Evolutionary conservation across 371 early-diverging fungal genomes (phyloP), one percentile per base, ranked within the genome.

Genomic region (Conidiobolus incongruus): DNA sequence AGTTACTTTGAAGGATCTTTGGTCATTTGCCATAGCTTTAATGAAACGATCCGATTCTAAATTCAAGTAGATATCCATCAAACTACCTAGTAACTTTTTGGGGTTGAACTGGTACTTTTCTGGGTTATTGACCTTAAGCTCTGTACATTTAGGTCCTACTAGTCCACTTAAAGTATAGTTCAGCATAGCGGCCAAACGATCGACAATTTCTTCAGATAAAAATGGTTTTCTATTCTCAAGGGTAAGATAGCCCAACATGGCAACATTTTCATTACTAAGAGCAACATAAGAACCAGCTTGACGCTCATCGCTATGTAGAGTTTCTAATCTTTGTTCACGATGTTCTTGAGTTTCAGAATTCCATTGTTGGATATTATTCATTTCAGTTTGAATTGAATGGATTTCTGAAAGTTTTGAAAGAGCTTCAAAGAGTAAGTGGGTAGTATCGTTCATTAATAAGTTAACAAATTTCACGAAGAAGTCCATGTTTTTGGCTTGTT

Each of bases 121-220:
- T 21, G 81, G 86, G 37, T 83, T 75, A 46, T 69, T 70, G 21
- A 91, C 91, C 52, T 82, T 88, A 21, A 99, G 68, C 33, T 84
- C 87, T 1, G 82, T 77, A 55, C 91, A 91, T 52, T 81, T 82
- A 4, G 92, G 92, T 1, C 98, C 98, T 4, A 87, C 95, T 42
- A 99, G 58, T 20, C 81, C 75, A 2, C 74, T 70, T 20, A 98
- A 63, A 49, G 93, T 94, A 56, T 83, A 92, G 57, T 97, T 84
- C 47, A 98, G 59, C 91, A 96, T 94, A 28, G 92, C 86, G 1
- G 94, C 96, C 43, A 98, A 66, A 11, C 92, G 72, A 45, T 80
- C 81, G 20, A 94, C 85, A 40, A 97, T 81, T 55, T 89, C 83
- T 5, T 77, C 66, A 7, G 75, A 77, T 61, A 93, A 58, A 62